Percentiles rank a stretch among this genome's conserved stretches.
These are phyloP conservation scores for Neonectria sp. DNA, from an alignment of 2,329 filamentous ascomycete species.

Conservation along the genomic window DNA sequence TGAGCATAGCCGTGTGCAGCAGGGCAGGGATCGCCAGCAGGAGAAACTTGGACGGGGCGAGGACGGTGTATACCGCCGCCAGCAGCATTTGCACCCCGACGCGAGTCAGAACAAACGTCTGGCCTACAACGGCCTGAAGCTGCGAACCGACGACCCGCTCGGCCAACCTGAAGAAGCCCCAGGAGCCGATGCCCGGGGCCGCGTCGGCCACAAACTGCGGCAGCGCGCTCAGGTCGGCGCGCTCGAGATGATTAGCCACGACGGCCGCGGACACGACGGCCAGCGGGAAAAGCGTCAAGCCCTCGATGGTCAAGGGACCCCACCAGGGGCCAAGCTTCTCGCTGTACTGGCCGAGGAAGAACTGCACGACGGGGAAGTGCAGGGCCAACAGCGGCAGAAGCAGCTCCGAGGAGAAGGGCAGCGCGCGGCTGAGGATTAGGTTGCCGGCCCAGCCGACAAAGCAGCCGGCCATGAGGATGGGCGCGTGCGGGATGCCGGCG, in stretches of 20 bases:
- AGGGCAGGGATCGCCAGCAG: conserved; percentile 80
- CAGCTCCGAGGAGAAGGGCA: conserved; percentile 64
- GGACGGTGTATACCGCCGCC: conserved; percentile 73
- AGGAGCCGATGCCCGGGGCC: conserved; percentile 76
- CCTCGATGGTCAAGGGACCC: conserved; percentile 84
- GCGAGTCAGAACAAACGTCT: conserved; percentile 76
- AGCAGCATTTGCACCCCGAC: conserved; percentile 80
- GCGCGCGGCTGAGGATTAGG: conserved; percentile 62
- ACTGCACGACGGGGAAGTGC: conserved; percentile 82
- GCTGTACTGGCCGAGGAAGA: conserved; percentile 78
- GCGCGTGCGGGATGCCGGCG: conserved; percentile 78
- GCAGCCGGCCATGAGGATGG: conserved; percentile 75
- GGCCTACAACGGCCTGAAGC: conserved; percentile 70
- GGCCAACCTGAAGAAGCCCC: conserved; percentile 72
- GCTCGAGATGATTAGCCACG: conserved; percentile 76
- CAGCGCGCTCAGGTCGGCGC: conserved; percentile 68
- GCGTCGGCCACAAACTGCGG: conserved; percentile 74
- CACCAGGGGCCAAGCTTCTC: conserved; percentile 74
- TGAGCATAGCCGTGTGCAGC: conserved; percentile 78
- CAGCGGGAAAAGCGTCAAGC: conserved; percentile 79
- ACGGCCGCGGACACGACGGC: conserved; percentile 74
- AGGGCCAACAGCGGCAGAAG: conserved; percentile 82
- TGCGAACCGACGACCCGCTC: conserved; percentile 59
- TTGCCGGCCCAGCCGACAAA: conserved; percentile 82
- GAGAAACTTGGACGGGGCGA: conserved; percentile 79